Evolutionary conservation across 805 yeast species (phyloP).

Genomic region (Saturnispora hagleri): DNA sequence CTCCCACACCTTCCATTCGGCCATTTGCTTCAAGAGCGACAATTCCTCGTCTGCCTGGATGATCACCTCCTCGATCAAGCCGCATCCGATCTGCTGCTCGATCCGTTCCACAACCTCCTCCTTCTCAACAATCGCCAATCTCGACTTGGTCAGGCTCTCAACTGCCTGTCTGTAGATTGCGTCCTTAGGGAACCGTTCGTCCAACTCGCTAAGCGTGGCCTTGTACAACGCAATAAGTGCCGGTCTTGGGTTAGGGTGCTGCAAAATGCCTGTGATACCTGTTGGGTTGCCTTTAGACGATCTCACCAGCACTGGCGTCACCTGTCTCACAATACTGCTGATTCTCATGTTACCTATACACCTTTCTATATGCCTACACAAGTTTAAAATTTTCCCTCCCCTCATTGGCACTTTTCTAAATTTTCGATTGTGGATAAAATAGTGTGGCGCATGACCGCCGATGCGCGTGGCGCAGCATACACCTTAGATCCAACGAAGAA

Average conservation of each 20-base stretch:
- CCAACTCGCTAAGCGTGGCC: slow-evolving; percentile 52
- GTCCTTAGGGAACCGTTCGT: slow-evolving; percentile 54
- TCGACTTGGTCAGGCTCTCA: slow-evolving; percentile 58
- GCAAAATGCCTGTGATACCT: slow-evolving; percentile 68
- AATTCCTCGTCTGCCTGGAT: slow-evolving; percentile 80
- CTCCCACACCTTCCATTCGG: slow-evolving; percentile 69
- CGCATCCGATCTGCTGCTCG: slow-evolving; percentile 70
- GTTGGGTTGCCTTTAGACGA: slow-evolving; percentile 64
- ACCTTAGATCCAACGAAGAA: slow-evolving; percentile 3
- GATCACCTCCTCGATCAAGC: slow-evolving; percentile 73
- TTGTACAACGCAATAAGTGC: slow-evolving; percentile 63
- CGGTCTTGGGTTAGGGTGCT: slow-evolving; percentile 80
- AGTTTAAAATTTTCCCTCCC: not conserved
- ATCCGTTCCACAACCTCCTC: slow-evolving; percentile 55
- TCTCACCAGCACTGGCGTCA: slow-evolving; percentile 38
- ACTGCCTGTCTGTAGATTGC: slow-evolving; percentile 73
- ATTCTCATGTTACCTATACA: slow-evolving; percentile 27
- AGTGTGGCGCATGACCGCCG: not conserved
- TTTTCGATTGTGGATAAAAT: not conserved
- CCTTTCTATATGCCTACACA: not conserved
- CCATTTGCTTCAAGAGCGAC: slow-evolving; percentile 55
- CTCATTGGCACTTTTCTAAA: not conserved
- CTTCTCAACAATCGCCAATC: slow-evolving; percentile 56
- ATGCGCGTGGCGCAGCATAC: slow-evolving; percentile 2
- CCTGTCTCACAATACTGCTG: slow-evolving; percentile 31